phyloP scores from a whole-genome alignment of 306 rosid species.

The Mimosa pudica region DNA sequence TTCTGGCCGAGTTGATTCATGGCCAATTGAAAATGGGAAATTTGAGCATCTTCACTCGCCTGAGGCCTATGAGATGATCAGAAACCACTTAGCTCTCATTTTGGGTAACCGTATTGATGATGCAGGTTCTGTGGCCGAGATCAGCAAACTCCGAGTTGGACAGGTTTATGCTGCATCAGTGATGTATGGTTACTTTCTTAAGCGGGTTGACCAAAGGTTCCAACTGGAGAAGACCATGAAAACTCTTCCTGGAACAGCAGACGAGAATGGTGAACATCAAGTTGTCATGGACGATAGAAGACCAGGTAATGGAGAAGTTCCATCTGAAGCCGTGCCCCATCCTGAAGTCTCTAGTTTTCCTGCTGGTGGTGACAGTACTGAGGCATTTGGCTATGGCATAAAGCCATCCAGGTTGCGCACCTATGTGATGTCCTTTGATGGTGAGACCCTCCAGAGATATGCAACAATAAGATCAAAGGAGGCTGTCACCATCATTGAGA shows the following conservation, averaged over 20 bases:
- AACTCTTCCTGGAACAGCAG: slow-evolving; percentile 53
- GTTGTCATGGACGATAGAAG: slow-evolving; percentile 46
- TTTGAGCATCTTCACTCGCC: slow-evolving; percentile 75
- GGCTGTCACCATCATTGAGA: slow-evolving; percentile 86
- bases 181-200: slow-evolving; percentile 95
- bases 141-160: slow-evolving; percentile 88
- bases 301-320: slow-evolving; percentile 39
- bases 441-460: slow-evolving; percentile 82
- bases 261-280: slow-evolving; percentile 43
- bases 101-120: slow-evolving; percentile 69
- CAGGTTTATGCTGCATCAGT: slow-evolving; percentile 96
- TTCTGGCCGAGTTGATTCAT: slow-evolving; percentile 64
- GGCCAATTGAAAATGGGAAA: slow-evolving; percentile 67
- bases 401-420: slow-evolving; percentile 73
- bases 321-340: slow-evolving; percentile 52
- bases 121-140: slow-evolving; percentile 64
- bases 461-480: slow-evolving; percentile 90
- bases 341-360: slow-evolving; percentile 66
- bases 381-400: slow-evolving; percentile 51
- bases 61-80: slow-evolving; percentile 93
- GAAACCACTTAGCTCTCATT: slow-evolving; percentile 79
- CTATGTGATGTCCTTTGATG: slow-evolving; percentile 87
- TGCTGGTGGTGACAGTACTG: slow-evolving; percentile 53
- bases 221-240: slow-evolving; percentile 95
- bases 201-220: slow-evolving; percentile 92